These are phyloP conservation scores for Neoboletus subvelutipes DNA, from an alignment of 768 basidiomycete genomes.

Conservation along the genomic window DNA sequence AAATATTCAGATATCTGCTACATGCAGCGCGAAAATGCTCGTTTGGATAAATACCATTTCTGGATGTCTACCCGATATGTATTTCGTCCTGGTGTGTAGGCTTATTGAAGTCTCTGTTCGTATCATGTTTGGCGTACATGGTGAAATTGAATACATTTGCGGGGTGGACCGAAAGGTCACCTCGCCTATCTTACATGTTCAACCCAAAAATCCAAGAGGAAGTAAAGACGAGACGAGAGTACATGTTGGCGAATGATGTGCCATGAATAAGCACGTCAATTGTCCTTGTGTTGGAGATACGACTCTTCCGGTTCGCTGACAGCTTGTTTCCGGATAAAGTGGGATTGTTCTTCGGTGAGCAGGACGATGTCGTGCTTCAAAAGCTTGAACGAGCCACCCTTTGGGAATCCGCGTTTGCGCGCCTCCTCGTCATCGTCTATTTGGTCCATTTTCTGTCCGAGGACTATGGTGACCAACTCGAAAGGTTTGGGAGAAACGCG, in stretches of 20 bases:
- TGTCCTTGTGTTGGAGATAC: background rate
- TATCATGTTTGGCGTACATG: background rate
- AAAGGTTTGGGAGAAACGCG: background rate
- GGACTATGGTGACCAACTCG: background rate
- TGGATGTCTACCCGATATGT: no score
- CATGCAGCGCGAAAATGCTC: no score
- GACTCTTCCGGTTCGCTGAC: conserved; percentile 11
- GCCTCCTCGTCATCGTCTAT: conserved; percentile 55
- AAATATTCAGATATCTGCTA: no score
- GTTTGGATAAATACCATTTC: no score
- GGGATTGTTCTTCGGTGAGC: conserved; percentile 42
- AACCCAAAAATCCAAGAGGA: background rate
- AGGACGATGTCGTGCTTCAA: conserved; percentile 48
- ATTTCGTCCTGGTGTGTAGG: no score
- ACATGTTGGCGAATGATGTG: background rate
- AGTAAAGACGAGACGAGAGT: background rate
- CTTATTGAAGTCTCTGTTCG: background rate
- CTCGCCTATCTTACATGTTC: background rate
- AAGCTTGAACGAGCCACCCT: conserved; percentile 47
- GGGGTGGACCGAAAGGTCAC: background rate
- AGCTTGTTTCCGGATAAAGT: conserved; percentile 23
- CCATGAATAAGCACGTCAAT: background rate
- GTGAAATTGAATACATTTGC: background rate
- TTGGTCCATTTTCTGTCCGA: conserved; percentile 47
- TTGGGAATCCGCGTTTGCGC: conserved; percentile 48